Evolutionary conservation across 164 flowering plant genomes (phyloP).

Genomic region (Hamamelis virginiana): DNA sequence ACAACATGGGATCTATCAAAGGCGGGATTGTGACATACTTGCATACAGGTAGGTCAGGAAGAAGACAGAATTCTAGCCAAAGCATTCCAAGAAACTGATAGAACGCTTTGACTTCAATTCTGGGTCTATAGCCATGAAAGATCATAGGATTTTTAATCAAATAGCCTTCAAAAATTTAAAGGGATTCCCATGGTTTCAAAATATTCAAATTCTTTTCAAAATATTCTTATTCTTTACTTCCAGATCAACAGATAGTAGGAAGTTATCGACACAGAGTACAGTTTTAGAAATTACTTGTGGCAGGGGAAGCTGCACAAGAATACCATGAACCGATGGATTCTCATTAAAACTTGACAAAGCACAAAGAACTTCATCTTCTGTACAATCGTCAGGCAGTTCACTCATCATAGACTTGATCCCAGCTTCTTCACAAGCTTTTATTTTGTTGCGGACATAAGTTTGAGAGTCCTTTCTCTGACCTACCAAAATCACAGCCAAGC

Average conservation of each 20-base stretch:
- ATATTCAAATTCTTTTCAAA: not conserved
- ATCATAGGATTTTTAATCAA: not conserved
- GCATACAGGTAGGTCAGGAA: not conserved
- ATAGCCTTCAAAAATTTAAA: not conserved
- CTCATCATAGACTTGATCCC: conserved; percentile 64
- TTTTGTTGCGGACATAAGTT: conserved; percentile 72
- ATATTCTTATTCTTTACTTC: conserved; percentile 1
- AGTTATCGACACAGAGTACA: conserved; percentile 13
- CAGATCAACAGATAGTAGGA: conserved; percentile 8
- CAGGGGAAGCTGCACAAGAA: conserved; percentile 95
- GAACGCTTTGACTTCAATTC: not conserved
- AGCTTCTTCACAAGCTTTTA: conserved; percentile 73
- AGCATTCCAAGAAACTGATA: not conserved
- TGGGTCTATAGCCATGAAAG: not conserved
- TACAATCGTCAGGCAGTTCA: conserved; percentile 54
- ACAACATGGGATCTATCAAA: no score
- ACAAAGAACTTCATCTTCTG: conserved; percentile 56
- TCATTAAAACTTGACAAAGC: conserved; percentile 50
- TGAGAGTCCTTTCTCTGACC: conserved; percentile 83
- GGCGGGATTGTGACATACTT: no score
- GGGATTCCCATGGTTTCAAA: not conserved
- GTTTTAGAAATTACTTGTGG: conserved; percentile 67
- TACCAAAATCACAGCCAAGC: conserved; percentile 80
- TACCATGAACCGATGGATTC: conserved; percentile 77
- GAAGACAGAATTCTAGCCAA: conserved; percentile 1